Evolutionary conservation across 257 asterid genomes (phyloP), one percentile per base, ranked within the genome.

Genomic region (Solanum appendiculatum): DNA sequence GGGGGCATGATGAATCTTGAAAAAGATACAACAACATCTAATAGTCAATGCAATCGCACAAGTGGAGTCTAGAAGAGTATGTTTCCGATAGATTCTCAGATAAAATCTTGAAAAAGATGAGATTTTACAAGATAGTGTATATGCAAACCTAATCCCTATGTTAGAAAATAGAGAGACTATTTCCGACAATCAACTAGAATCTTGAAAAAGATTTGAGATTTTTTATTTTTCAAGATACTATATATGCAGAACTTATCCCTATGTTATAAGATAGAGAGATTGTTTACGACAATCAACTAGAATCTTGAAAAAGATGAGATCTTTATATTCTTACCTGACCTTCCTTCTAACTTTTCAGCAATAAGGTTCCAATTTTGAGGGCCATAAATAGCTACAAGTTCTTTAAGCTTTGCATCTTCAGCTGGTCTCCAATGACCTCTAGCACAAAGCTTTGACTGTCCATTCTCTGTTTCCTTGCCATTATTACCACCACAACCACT

Each of bases 361-460:
- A 96, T 96, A 64, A 96, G 95, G 69, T 96, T 96, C 98, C 98
- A 96, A 40, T 94, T 96, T 51, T 96, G 98, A 25, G 98, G 98
- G 60, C 98, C 98, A 84, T 94, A 94, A 69, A 95, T 91, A 18
- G 97, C 96, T 2, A 95, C 98, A 63, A 95, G 98, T 83, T 95
- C 98, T 34, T 93, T 95, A 3, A 95, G 94, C 88, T 93, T 94
- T 2, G 95, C 33, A 87, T 95, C 98, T 82, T 95, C 98, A 2
- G 98, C 98, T 27, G 98, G 98, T 86, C 97, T 93, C 98, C 98
- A 95, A 86, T 95, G 98, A 20, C 98, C 98, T 87, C 98, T 91
- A 29, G 97, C 94, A 86, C 97, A 94, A 2, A 92, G 94, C 92
- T 94, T 93, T 25, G 98, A 91, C 40, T 91, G 94, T 16, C 91